Evolutionary conservation across 768 basidiomycete species (phyloP).

Genomic region (Hysterangium stoloniferum): DNA sequence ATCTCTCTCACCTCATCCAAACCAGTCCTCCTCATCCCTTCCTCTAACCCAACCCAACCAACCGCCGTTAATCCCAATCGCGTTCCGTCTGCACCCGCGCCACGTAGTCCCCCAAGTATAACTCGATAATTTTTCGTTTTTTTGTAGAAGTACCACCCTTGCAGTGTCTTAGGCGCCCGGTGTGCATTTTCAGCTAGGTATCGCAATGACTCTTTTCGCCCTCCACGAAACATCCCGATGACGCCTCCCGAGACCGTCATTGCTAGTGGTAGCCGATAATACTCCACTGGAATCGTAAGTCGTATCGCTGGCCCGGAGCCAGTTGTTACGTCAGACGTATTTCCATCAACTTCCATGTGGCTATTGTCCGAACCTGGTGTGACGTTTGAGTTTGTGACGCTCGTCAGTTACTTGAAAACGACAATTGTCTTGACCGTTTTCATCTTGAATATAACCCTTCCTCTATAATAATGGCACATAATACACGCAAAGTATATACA

Average conservation of each 20-base stretch:
- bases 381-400: no score
- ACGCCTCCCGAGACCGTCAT: slow-evolving; percentile 55
- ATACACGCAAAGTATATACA: no score
- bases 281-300: slow-evolving; percentile 46
- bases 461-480: no score
- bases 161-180: slow-evolving; percentile 72
- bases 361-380: no score
- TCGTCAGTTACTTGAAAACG: no score
- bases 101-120: slow-evolving; percentile 62
- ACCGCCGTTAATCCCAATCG: slow-evolving; percentile 41
- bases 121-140: slow-evolving; percentile 93
- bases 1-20: slow-evolving; percentile 40
- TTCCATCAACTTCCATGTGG: no score
- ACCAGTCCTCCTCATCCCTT: slow-evolving; percentile 30
- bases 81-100: slow-evolving; percentile 49
- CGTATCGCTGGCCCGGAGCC: no score
- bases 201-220: slow-evolving; percentile 60
- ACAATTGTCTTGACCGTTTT: no score
- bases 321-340: no score
- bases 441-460: no score
- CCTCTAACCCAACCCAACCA: slow-evolving; percentile 44
- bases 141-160: slow-evolving; percentile 94
- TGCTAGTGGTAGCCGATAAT: slow-evolving; percentile 53
- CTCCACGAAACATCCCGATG: slow-evolving; percentile 68
- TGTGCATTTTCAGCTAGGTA: slow-evolving; percentile 94